phyloP scores from a whole-genome alignment of 352 stramenopile species.

The Ophiocytium majus region DNA sequence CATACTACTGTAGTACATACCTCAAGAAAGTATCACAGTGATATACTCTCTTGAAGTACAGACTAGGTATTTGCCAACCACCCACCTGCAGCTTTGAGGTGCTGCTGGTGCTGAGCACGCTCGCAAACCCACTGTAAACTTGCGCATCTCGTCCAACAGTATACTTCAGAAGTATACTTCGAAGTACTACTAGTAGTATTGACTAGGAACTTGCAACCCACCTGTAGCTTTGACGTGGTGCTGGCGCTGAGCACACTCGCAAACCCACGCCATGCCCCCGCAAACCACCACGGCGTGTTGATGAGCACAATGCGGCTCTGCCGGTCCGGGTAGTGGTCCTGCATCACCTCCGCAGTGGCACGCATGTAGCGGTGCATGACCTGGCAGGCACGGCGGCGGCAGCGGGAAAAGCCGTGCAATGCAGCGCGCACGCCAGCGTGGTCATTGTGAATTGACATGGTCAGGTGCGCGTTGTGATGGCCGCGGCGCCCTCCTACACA shows the following conservation, averaged over 20 bases:
- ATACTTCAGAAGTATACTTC: too few species aligned
- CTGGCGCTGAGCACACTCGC: slow-evolving; percentile 30
- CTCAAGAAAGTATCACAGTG: too few species aligned
- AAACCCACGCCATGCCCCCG: slow-evolving; percentile 49
- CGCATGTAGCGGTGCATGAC: slow-evolving; percentile 41
- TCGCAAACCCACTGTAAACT: background rate
- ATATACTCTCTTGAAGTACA: too few species aligned
- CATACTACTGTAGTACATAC: too few species aligned
- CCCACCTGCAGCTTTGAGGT: background rate
- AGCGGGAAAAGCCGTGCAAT: too few species aligned
- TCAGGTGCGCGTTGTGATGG: too few species aligned
- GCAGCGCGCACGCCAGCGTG: too few species aligned
- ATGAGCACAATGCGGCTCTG: slow-evolving; percentile 54
- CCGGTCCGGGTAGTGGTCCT: slow-evolving; percentile 56
- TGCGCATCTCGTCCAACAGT: background rate
- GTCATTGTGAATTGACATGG: too few species aligned
- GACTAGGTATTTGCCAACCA: too few species aligned
- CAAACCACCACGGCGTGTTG: slow-evolving; percentile 58
- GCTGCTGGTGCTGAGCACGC: background rate
- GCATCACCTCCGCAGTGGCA: slow-evolving; percentile 55
- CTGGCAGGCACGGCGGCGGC: background rate
- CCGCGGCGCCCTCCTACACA: too few species aligned
- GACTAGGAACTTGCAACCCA: background rate
- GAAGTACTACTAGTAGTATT: background rate
- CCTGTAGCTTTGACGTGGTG: slow-evolving; percentile 48